phyloP scores from a whole-genome alignment of 73 alveolate genomes.

The Durusdinium trenchii region DNA sequence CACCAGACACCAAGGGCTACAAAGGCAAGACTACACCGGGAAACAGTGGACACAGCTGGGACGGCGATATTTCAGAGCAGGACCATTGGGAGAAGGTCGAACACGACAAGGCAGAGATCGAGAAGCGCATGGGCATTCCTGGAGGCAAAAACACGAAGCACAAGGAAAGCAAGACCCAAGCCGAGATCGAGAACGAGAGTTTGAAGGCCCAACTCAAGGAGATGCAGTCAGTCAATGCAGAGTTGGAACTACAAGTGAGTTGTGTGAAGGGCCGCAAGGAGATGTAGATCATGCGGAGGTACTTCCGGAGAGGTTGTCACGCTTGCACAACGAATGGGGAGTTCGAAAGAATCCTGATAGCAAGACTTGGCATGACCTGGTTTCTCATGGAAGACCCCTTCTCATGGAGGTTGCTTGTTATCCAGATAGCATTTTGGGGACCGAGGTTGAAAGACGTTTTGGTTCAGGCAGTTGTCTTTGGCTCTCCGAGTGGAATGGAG shows the following conservation, averaged over 20 bases:
- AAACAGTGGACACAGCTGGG: too few species aligned
- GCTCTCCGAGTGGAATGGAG: background rate
- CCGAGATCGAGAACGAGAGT: background rate
- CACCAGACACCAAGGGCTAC: too few species aligned
- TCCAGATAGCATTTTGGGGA: background rate
- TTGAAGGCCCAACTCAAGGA: background rate
- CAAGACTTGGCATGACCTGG: background rate
- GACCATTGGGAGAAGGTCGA: too few species aligned
- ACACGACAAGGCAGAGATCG: too few species aligned
- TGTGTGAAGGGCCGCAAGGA: background rate
- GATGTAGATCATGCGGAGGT: background rate
- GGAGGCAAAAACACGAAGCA: too few species aligned
- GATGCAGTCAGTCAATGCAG: too few species aligned
- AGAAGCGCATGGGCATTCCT: too few species aligned
- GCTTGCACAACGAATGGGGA: background rate
- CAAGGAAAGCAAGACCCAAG: too few species aligned
- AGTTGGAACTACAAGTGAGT: too few species aligned
- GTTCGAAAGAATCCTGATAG: background rate
- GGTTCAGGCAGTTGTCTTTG: background rate
- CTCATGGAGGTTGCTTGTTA: slow-evolving; percentile 27
- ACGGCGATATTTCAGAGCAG: too few species aligned
- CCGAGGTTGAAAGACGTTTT: background rate
- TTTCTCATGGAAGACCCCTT: background rate
- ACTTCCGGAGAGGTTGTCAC: background rate
- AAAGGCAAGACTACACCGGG: too few species aligned